phyloP scores from a whole-genome alignment of 352 stramenopile genomes.

The Phytopythium boreale region DNA sequence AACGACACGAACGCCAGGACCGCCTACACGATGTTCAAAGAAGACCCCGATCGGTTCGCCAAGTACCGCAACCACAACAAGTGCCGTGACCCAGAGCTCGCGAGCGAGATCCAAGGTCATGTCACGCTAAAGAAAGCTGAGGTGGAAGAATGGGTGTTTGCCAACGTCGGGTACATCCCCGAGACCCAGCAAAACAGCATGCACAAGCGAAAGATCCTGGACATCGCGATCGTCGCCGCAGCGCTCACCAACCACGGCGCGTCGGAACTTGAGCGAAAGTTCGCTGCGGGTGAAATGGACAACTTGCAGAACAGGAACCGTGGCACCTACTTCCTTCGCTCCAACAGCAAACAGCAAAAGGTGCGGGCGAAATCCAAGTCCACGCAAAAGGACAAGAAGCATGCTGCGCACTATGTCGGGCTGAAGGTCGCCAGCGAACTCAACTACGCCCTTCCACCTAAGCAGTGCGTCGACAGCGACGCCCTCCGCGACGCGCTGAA shows the following conservation, averaged over 20 bases:
- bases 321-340: background rate
- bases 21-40: background rate
- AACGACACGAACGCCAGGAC: slow-evolving; percentile 3
- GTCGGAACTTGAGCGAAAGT: background rate
- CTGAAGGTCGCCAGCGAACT: slow-evolving; percentile 37
- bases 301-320: background rate
- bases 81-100: slow-evolving; percentile 11
- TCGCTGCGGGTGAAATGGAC: background rate
- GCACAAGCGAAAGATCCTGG: background rate
- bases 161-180: background rate
- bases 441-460: slow-evolving; percentile 32
- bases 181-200: background rate
- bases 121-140: background rate
- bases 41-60: background rate
- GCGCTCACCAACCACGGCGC: background rate
- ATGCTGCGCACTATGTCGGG: slow-evolving; percentile 40
- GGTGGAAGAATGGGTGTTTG: background rate
- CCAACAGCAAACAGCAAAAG: background rate
- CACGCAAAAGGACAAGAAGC: background rate
- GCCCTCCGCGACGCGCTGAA: slow-evolving; percentile 37
- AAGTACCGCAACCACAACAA: background rate
- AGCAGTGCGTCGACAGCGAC: slow-evolving; percentile 18
- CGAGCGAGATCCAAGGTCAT: background rate
- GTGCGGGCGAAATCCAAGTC: background rate
- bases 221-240: background rate